phyloP scores from a whole-genome alignment of 2,329 filamentous ascomycete species.

The Tolypocladium paradoxum region DNA sequence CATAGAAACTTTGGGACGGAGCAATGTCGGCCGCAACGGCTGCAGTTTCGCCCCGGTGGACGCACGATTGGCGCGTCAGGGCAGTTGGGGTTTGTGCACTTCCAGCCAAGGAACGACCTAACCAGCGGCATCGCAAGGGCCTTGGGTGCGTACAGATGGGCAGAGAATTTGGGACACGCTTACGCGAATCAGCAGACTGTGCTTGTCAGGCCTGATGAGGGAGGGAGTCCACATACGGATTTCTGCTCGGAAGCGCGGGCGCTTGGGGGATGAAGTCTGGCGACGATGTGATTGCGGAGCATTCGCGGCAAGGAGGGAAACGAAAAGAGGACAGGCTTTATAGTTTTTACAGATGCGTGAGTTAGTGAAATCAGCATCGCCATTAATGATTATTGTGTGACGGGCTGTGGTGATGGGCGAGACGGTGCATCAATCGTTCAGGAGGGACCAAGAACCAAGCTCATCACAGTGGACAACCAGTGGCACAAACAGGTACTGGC shows the following conservation, averaged over 20 bases:
- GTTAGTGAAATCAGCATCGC: background rate
- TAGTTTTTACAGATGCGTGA: background rate
- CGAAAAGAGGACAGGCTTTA: background rate
- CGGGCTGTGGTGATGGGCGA: background rate
- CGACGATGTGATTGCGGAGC: background rate
- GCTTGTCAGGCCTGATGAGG: background rate
- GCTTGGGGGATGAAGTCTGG: background rate
- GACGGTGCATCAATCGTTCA: background rate
- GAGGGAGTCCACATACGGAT: background rate
- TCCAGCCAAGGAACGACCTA: background rate
- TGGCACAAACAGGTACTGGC: background rate
- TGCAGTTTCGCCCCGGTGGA: background rate
- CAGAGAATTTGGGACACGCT: background rate
- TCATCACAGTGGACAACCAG: background rate
- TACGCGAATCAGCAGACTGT: background rate
- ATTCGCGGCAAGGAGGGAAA: background rate
- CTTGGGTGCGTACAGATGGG: background rate
- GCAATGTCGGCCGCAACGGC: background rate
- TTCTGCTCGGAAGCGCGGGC: background rate
- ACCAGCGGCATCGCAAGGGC: background rate
- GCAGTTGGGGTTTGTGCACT: background rate
- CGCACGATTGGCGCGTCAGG: background rate
- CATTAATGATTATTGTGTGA: background rate
- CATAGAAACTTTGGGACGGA: background rate
- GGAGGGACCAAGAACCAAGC: background rate